phyloP scores from a whole-genome alignment of 2,329 filamentous ascomycete species.

The Macrophomina phaseolina region DNA sequence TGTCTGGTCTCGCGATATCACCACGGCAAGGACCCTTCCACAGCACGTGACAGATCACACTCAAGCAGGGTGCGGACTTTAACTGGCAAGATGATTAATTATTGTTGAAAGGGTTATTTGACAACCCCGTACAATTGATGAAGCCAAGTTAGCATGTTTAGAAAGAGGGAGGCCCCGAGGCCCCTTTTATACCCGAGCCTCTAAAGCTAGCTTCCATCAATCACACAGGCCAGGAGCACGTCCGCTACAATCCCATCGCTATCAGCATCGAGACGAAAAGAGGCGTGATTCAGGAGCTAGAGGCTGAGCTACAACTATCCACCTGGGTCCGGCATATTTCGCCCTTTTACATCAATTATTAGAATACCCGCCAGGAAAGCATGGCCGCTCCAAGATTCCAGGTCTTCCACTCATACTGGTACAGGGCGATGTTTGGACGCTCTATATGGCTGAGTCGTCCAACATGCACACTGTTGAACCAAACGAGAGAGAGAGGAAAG shows the following conservation, averaged over 20 bases:
- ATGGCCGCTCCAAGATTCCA: neutral
- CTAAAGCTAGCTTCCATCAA: conserved; percentile 2
- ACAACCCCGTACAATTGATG: too few species aligned
- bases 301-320: conserved; percentile 20
- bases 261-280: conserved; percentile 28
- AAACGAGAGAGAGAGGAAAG: too few species aligned
- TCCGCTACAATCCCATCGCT: conserved; percentile 14
- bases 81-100: conserved; percentile 24
- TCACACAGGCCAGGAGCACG: conserved; percentile 19
- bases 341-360: conserved; percentile 11
- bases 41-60: neutral
- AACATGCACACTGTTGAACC: too few species aligned
- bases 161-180: too few species aligned
- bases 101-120: neutral
- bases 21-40: neutral
- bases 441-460: neutral
- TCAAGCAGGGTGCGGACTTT: too few species aligned
- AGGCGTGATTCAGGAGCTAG: neutral
- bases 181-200: too few species aligned
- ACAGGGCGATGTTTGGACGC: conserved; percentile 28
- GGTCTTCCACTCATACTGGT: conserved; percentile 22
- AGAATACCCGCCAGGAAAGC: neutral
- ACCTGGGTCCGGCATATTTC: conserved; percentile 26
- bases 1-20: conserved; percentile 15
- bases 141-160: too few species aligned